Evolutionary conservation across 2,329 filamentous ascomycete genomes (phyloP).

Genomic region (Scortechinia acanthostroma): DNA sequence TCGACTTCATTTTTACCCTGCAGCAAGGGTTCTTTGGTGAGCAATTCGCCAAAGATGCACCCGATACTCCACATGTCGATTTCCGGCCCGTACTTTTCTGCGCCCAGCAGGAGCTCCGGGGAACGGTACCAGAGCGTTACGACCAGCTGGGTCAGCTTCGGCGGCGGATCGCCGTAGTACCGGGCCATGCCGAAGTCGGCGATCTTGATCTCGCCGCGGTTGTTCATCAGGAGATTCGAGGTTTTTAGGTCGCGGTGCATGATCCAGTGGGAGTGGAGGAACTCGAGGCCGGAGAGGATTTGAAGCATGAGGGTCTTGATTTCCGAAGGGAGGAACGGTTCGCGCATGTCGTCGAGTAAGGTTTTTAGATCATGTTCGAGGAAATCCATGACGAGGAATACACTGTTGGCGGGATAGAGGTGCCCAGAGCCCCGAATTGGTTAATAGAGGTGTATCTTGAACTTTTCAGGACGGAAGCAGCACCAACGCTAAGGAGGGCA

Average conservation of each 20-base stretch:
- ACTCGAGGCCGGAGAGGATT: slow-evolving; percentile 54
- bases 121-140: slow-evolving; percentile 71
- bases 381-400: slow-evolving; percentile 71
- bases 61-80: slow-evolving; percentile 70
- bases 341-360: slow-evolving; percentile 65
- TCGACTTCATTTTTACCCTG: slow-evolving; percentile 70
- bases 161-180: slow-evolving; percentile 53
- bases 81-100: slow-evolving; percentile 50
- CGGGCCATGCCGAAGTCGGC: slow-evolving; percentile 73
- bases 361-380: slow-evolving; percentile 71
- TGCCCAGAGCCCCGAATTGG: background rate
- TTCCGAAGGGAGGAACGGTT: slow-evolving; percentile 66
- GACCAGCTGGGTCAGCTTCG: slow-evolving; percentile 62
- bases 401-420: slow-evolving; percentile 28
- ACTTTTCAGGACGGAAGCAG: background rate
- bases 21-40: slow-evolving; percentile 56
- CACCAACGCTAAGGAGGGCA: background rate
- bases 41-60: slow-evolving; percentile 68
- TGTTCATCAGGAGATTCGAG: slow-evolving; percentile 66
- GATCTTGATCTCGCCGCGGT: slow-evolving; percentile 65
- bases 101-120: slow-evolving; percentile 61
- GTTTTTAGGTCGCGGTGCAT: slow-evolving; percentile 65
- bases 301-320: slow-evolving; percentile 65
- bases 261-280: slow-evolving; percentile 64
- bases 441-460: background rate